Evolutionary conservation across 1,284 basidiomycete species (phyloP).

Genomic region (Ustilago bromivora): DNA sequence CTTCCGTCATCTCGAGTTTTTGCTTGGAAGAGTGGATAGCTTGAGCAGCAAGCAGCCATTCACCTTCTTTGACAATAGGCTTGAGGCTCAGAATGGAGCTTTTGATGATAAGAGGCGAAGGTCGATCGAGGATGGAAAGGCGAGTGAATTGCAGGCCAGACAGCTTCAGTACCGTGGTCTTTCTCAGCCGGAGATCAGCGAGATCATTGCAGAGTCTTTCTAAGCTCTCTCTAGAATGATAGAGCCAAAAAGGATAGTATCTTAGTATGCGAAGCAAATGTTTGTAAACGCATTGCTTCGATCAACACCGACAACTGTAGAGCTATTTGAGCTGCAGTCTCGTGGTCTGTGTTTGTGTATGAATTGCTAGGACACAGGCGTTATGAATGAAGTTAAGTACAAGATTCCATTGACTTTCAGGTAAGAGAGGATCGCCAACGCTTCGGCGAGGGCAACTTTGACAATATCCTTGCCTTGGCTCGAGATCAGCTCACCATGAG

Average conservation of each 20-base stretch:
- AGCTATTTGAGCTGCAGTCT: no score
- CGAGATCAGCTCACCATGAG: no score
- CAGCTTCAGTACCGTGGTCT: conserved; percentile 26
- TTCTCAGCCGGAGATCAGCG: conserved; percentile 28
- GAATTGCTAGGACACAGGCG: no score
- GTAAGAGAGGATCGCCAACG: no score
- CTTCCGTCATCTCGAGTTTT: conserved; percentile 59
- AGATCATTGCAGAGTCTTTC: conserved; percentile 30
- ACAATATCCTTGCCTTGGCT: no score
- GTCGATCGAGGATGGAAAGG: conserved; percentile 1
- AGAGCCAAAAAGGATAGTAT: background rate
- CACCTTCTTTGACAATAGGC: conserved; percentile 30
- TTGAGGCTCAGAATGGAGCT: conserved; percentile 14
- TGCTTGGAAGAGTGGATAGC: conserved; percentile 58
- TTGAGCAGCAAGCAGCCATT: conserved; percentile 28
- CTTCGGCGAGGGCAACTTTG: no score
- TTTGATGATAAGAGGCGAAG: conserved; percentile 2
- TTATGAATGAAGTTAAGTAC: no score
- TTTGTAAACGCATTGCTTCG: no score
- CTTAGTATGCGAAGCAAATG: background rate
- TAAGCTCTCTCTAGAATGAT: background rate
- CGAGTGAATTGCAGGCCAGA: conserved; percentile 10
- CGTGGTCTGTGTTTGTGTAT: no score
- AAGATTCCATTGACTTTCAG: no score
- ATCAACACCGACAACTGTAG: no score